These are phyloP conservation scores for Chlorella sp. DNA, from an alignment of 139 green algal genomes.

Conservation along the genomic window DNA sequence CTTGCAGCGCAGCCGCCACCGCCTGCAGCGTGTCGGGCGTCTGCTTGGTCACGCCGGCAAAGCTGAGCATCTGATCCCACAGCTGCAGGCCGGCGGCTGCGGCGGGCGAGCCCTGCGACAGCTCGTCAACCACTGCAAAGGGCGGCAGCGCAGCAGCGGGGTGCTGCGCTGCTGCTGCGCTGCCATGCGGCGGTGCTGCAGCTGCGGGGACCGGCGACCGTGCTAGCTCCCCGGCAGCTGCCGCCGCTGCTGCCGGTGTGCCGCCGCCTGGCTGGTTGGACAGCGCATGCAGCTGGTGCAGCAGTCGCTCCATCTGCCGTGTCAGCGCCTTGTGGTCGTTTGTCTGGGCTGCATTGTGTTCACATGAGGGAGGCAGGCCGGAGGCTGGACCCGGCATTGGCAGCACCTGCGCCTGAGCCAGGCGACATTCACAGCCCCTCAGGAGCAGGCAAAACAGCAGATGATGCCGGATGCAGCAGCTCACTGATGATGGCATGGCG, in stretches of 20 bases:
- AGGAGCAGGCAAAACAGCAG: too few relatives aligned
- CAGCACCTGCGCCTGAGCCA: neutral
- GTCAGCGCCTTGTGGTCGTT: conserved; percentile 84
- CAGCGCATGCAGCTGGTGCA: conserved; percentile 68
- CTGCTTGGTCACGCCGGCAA: conserved; percentile 51
- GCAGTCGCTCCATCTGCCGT: conserved; percentile 60
- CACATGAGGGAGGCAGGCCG: too few relatives aligned
- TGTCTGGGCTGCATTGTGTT: conserved; percentile 58
- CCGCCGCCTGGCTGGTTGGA: neutral
- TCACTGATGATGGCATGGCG: conserved; percentile 64
- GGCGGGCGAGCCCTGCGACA: conserved; percentile 69
- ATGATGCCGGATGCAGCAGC: too few relatives aligned
- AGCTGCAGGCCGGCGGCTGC: conserved; percentile 65
- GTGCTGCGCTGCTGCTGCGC: neutral
- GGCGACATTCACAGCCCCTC: neutral
- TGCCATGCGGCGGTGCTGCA: neutral
- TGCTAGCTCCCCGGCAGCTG: neutral
- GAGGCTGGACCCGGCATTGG: too few relatives aligned
- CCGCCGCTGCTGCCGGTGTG: conserved; percentile 5
- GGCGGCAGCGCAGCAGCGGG: conserved; percentile 32
- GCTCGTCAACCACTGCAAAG: conserved; percentile 86
- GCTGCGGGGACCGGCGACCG: neutral
- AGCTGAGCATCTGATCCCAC: conserved; percentile 67
- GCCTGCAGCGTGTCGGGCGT: conserved; percentile 29
- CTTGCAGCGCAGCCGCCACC: conserved; percentile 45